phyloP scores from a whole-genome alignment of 805 yeast species.

The Yarrowia sp. region DNA sequence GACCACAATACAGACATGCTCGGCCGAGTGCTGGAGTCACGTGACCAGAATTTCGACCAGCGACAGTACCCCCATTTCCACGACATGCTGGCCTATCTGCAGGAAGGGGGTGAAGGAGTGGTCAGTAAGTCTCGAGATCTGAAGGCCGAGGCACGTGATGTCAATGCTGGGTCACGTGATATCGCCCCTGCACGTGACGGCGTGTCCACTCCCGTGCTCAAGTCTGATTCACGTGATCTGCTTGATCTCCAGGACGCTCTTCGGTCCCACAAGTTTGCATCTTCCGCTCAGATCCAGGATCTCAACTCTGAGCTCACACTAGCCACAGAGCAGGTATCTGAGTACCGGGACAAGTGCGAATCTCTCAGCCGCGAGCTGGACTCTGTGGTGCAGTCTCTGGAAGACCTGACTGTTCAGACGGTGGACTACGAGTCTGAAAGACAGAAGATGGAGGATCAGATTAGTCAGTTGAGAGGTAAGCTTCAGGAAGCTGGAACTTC shows the following conservation, averaged over 20 bases:
- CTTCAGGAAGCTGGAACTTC: slow-evolving; percentile 41
- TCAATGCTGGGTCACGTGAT: neutral
- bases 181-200: neutral
- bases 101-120: neutral
- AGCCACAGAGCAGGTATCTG: slow-evolving; percentile 43
- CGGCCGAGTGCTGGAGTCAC: slow-evolving; percentile 8
- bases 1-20: slow-evolving; percentile 27
- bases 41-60: slow-evolving; percentile 1
- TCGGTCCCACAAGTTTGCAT: slow-evolving; percentile 43
- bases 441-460: slow-evolving; percentile 45
- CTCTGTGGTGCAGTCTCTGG: slow-evolving; percentile 48
- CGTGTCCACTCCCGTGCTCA: neutral
- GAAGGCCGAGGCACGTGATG: neutral
- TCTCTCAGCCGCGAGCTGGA: slow-evolving; percentile 48
- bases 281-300: slow-evolving; percentile 45
- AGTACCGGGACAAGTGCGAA: slow-evolving; percentile 48
- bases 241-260: slow-evolving; percentile 44
- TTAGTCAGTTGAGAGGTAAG: slow-evolving; percentile 45
- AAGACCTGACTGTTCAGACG: slow-evolving; percentile 51
- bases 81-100: slow-evolving; percentile 25
- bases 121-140: neutral
- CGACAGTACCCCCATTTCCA: slow-evolving; percentile 29
- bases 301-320: slow-evolving; percentile 44
- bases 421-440: slow-evolving; percentile 50
- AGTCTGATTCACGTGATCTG: slow-evolving; percentile 41